A percentile compares a stretch with the other conserved stretches of the same genome.
Conservation (phyloP, 164 flowering plant genomes). For the Kalanchoe fedtschenkoi region DNA sequence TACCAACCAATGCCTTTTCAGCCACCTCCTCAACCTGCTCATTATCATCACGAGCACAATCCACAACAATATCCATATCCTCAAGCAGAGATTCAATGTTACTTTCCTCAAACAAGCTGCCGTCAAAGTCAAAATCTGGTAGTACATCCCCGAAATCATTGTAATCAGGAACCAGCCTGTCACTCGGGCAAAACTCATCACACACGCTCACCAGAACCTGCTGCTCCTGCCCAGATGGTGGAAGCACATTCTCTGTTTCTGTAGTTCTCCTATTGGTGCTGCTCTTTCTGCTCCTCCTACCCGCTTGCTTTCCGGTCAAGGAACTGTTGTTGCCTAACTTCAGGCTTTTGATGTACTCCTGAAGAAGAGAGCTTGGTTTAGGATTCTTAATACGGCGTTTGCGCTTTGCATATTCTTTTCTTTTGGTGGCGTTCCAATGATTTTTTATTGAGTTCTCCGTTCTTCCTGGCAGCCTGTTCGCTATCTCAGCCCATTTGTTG, state of each 20-base stretch:
- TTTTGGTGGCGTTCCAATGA: conserved; percentile 87
- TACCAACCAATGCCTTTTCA: background rate
- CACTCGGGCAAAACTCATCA: conserved; percentile 9
- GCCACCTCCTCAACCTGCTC: background rate
- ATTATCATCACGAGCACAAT: background rate
- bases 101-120: conserved; percentile 23
- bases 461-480: conserved; percentile 67
- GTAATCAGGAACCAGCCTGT: conserved; percentile 20
- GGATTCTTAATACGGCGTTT: conserved; percentile 45
- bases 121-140: conserved; percentile 29
- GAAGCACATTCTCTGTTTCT: too few relatives aligned
- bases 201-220: background rate
- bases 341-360: conserved; percentile 68
- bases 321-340: conserved; percentile 13
- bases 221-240: too few relatives aligned
- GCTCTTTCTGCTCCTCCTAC: background rate
- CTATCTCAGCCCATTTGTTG: conserved; percentile 90
- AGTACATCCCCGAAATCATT: conserved; percentile 22
- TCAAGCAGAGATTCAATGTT: conserved; percentile 33
- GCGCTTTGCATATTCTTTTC: conserved; percentile 52
- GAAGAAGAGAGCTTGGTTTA: conserved; percentile 41
- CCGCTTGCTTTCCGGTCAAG: background rate
- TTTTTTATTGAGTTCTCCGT: conserved; percentile 85
- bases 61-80: conserved; percentile 17
- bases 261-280: background rate